phyloP scores from a whole-genome alignment of 2,329 filamentous ascomycete species.

The Colletotrichum sp. region DNA sequence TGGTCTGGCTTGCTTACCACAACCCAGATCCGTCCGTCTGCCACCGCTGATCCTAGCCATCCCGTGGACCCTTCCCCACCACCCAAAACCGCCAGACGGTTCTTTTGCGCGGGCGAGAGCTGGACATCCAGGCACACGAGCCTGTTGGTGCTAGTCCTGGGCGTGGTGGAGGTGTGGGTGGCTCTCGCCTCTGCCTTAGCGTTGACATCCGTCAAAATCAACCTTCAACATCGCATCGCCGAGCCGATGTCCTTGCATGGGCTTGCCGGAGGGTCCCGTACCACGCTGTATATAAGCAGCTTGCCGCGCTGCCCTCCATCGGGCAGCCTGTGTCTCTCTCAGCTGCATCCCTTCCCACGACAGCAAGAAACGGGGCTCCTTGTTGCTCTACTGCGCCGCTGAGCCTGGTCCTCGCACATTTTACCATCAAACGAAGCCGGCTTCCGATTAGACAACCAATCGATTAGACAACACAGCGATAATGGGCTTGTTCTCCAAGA shows the following conservation, averaged over 20 bases:
- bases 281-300: neutral
- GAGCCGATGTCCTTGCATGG: constrained; percentile 9
- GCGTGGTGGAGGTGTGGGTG: neutral
- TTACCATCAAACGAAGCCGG: neutral
- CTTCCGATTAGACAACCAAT: neutral
- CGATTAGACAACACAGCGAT: neutral
- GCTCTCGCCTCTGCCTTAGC: neutral
- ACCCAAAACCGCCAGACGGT: neutral
- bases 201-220: neutral
- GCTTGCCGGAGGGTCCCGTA: neutral
- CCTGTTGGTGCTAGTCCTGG: neutral
- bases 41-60: constrained; percentile 1
- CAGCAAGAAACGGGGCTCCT: neutral
- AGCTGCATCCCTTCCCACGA: neutral
- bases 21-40: neutral
- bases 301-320: neutral
- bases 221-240: neutral
- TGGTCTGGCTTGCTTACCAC: neutral
- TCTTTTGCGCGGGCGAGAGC: neutral
- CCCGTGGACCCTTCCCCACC: neutral
- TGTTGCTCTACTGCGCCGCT: neutral
- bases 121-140: neutral
- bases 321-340: too few relatives aligned
- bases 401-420: neutral
- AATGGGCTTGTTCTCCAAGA: constrained; percentile 13